phyloP scores from a whole-genome alignment of 169 alveolate species.

The Plasmodium knowlesi region DNA sequence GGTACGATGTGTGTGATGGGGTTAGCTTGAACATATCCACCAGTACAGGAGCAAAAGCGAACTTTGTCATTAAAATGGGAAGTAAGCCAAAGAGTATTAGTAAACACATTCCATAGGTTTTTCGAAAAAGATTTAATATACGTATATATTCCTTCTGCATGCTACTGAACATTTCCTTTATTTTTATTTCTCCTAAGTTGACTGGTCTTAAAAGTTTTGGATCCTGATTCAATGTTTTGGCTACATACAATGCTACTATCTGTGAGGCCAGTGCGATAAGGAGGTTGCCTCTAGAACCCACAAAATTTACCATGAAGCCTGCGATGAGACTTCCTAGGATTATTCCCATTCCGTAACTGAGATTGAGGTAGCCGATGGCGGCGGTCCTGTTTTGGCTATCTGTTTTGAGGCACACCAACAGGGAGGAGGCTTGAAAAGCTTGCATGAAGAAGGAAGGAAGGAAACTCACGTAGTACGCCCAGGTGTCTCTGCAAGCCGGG shows the following conservation, averaged over 20 bases:
- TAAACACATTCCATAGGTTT: slow-evolving; percentile 68
- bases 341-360: slow-evolving; percentile 56
- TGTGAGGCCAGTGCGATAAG: slow-evolving; percentile 42
- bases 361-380: slow-evolving; percentile 48
- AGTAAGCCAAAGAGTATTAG: slow-evolving; percentile 46
- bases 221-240: slow-evolving; percentile 34
- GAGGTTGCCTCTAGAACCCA: slow-evolving; percentile 63
- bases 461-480: slow-evolving; percentile 52
- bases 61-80: slow-evolving; percentile 64
- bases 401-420: slow-evolving; percentile 47
- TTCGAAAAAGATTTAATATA: slow-evolving; percentile 32
- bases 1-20: slow-evolving; percentile 66
- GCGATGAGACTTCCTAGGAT: slow-evolving; percentile 54
- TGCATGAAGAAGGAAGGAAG: slow-evolving; percentile 64
- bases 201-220: slow-evolving; percentile 19
- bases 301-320: slow-evolving; percentile 25
- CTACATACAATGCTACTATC: slow-evolving; percentile 29
- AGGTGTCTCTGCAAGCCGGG: slow-evolving; percentile 17
- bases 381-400: slow-evolving; percentile 46
- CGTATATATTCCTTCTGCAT: slow-evolving; percentile 28
- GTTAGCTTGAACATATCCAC: slow-evolving; percentile 69
- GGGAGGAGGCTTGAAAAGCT: slow-evolving; percentile 64
- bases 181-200: slow-evolving; percentile 21
- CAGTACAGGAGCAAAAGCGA: slow-evolving; percentile 62
- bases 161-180: slow-evolving; percentile 7